These are phyloP conservation scores for Populus euphratica DNA, from an alignment of 345 rosid genomes.

Conservation along the genomic window DNA sequence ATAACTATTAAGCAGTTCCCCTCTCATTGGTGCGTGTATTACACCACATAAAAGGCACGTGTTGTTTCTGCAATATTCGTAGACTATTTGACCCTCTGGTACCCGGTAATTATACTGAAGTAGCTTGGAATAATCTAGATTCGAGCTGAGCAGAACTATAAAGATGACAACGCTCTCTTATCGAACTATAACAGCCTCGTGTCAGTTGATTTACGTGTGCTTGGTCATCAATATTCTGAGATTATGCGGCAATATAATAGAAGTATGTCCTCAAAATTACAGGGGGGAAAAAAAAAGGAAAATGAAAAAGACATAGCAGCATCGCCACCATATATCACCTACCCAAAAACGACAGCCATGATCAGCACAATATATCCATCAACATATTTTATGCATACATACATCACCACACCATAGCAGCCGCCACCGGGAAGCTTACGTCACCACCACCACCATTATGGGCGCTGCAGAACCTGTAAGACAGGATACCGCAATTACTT, in stretches of 20 bases:
- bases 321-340: slow-evolving; percentile 3
- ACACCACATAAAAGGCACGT: background rate
- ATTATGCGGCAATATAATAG: background rate
- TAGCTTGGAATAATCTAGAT: too few relatives aligned
- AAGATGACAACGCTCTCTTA: too few relatives aligned
- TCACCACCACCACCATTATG: slow-evolving; percentile 38
- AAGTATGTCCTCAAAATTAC: background rate
- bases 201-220: too few relatives aligned
- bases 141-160: too few relatives aligned
- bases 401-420: slow-evolving; percentile 17
- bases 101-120: too few relatives aligned
- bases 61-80: background rate
- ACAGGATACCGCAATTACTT: background rate
- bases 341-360: slow-evolving; percentile 7
- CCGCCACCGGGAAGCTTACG: slow-evolving; percentile 38
- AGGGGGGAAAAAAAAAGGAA: background rate
- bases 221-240: background rate
- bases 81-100: too few relatives aligned
- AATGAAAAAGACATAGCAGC: background rate
- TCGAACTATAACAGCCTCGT: too few relatives aligned
- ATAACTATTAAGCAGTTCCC: background rate
- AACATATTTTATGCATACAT: slow-evolving; percentile 6
- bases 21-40: background rate
- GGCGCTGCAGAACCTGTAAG: slow-evolving; percentile 52
- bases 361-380: slow-evolving; percentile 14